Percentiles rank a stretch among this genome's conserved stretches.
Evolutionary conservation across 768 basidiomycete species (phyloP).

Genomic region (Mycena kentingensis): DNA sequence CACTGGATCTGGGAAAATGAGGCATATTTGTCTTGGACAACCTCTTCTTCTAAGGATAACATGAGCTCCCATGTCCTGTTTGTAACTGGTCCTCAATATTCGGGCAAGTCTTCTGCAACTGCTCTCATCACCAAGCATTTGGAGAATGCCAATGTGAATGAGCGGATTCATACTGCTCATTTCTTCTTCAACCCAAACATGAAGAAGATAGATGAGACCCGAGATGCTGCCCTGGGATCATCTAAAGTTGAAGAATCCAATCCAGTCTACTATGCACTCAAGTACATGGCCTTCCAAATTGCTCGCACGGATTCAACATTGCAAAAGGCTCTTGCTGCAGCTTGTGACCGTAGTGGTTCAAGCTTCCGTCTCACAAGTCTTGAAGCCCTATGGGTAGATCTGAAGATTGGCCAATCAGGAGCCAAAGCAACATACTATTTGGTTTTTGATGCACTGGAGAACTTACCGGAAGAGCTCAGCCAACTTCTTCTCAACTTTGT

Average conservation of each 20-base stretch:
- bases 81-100: background rate
- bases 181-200: conserved; percentile 1
- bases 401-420: background rate
- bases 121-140: conserved; percentile 1
- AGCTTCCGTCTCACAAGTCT: background rate
- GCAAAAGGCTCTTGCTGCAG: background rate
- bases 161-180: background rate
- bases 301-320: conserved; percentile 1
- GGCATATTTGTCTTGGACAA: background rate
- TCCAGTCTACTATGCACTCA: background rate
- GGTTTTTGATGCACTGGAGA: background rate
- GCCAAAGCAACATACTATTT: background rate
- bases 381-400: background rate
- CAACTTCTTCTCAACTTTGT: background rate
- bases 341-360: background rate
- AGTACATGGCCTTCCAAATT: conserved; percentile 5
- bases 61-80: background rate
- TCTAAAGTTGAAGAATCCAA: too few relatives aligned
- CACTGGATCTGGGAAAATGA: conserved; percentile 1
- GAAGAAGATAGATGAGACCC: background rate
- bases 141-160: background rate
- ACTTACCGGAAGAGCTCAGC: background rate
- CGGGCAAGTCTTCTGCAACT: background rate
- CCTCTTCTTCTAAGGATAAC: background rate
- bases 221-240: too few relatives aligned